Percentiles rank a stretch among this genome's conserved stretches.
These are phyloP conservation scores for Auricularia sp. DNA, from an alignment of 768 basidiomycete species.

Conservation along the genomic window DNA sequence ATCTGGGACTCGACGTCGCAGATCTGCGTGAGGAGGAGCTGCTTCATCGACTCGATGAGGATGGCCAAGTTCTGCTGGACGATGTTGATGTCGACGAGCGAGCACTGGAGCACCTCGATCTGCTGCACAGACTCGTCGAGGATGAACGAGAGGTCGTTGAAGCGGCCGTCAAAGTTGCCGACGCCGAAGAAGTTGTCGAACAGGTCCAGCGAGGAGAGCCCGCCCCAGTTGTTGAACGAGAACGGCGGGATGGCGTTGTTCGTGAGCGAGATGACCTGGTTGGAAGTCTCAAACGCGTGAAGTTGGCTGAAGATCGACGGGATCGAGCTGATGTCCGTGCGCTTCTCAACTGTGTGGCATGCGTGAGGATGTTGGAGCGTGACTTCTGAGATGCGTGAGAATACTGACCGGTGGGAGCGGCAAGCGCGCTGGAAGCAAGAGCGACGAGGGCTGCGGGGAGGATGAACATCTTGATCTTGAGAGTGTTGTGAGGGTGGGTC, in stretches of 20 bases:
- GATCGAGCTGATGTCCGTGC: background rate
- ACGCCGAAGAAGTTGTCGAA: background rate
- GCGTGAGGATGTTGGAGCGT: background rate
- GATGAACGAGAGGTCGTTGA: background rate
- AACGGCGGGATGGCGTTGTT: background rate
- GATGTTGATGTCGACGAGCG: background rate
- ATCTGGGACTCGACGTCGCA: background rate
- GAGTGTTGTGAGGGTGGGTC: background rate
- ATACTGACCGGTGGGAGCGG: background rate
- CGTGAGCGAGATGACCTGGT: background rate
- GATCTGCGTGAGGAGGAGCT: background rate
- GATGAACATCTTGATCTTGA: background rate
- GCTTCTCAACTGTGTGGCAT: background rate
- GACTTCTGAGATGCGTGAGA: background rate
- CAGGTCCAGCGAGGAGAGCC: background rate
- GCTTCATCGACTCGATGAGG: background rate
- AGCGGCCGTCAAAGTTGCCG: background rate
- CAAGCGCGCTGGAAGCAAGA: background rate
- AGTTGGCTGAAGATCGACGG: background rate
- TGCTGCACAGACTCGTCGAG: background rate
- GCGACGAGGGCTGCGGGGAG: background rate
- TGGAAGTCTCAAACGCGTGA: background rate
- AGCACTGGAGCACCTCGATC: background rate
- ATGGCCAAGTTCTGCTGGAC: background rate
- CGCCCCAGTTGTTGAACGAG: background rate